A percentile compares a stretch with the other conserved stretches of the same genome.
Conservation (phyloP, 352 stramenopile species). For the Nothophytophthora sp. region DNA sequence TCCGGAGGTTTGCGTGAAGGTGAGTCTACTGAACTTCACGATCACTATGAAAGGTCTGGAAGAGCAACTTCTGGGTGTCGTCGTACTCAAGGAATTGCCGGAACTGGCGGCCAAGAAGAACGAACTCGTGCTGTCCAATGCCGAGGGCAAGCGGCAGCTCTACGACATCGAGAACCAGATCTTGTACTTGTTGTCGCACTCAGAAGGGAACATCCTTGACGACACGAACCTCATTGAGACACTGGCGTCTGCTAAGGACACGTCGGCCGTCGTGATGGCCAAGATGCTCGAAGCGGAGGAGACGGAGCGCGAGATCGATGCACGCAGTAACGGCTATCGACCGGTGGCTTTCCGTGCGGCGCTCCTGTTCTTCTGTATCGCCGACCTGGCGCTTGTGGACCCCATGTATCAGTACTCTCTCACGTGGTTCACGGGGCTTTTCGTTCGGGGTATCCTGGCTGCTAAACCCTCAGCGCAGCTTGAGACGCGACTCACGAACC, state of each 20-base stretch:
- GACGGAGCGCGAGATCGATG: conserved; percentile 91
- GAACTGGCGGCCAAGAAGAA: conserved; percentile 92
- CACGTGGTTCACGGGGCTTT: conserved; percentile 93
- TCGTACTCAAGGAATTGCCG: conserved; percentile 89
- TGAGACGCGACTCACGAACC: conserved; percentile 75
- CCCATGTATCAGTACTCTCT: conserved; percentile 94
- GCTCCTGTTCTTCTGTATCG: conserved; percentile 92
- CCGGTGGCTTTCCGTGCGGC: conserved; percentile 88
- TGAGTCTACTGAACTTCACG: conserved; percentile 93
- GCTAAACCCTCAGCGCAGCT: conserved; percentile 70
- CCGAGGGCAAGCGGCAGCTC: conserved; percentile 86
- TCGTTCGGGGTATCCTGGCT: conserved; percentile 87
- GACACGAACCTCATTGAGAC: conserved; percentile 93
- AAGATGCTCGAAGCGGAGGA: conserved; percentile 93
- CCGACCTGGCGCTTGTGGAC: conserved; percentile 87
- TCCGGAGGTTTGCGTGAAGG: conserved; percentile 92
- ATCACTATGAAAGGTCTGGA: conserved; percentile 92
- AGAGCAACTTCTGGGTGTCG: conserved; percentile 89
- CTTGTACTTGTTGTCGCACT: conserved; percentile 89
- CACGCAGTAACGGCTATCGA: conserved; percentile 83
- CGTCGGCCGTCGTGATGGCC: conserved; percentile 74
- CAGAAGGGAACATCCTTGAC: conserved; percentile 92
- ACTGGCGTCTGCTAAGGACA: conserved; percentile 81
- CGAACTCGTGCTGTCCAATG: conserved; percentile 88
- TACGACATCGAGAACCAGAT: conserved; percentile 95